Conservation (phyloP, 1,139 yeast genomes). For the Saccharomycopsis hybrid region DNA sequence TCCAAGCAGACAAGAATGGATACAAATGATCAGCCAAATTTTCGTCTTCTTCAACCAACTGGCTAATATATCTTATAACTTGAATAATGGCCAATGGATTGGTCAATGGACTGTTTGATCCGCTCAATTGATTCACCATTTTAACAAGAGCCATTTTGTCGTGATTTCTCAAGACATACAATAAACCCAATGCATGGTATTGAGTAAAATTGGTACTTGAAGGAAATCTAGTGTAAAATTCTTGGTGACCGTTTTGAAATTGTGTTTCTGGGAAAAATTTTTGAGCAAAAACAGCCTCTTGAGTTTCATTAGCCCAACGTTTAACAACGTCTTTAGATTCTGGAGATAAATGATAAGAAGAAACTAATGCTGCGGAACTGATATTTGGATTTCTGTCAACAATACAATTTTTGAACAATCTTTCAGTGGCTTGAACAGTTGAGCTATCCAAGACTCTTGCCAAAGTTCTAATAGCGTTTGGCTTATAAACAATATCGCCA, state of each 20-base stretch:
- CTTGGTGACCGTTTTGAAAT: slow-evolving; percentile 30
- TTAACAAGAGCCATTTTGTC: slow-evolving; percentile 94
- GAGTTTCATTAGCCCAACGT: slow-evolving; percentile 89
- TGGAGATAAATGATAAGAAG: slow-evolving; percentile 85
- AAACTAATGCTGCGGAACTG: slow-evolving; percentile 86
- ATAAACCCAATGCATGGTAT: slow-evolving; percentile 89
- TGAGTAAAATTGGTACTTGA: slow-evolving; percentile 78
- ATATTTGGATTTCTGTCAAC: slow-evolving; percentile 87
- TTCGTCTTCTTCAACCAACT: slow-evolving; percentile 52
- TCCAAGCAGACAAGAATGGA: slow-evolving; percentile 63
- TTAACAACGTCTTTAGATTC: slow-evolving; percentile 87
- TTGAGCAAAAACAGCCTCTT: slow-evolving; percentile 71
- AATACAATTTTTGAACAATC: slow-evolving; percentile 86
- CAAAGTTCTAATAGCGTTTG: slow-evolving; percentile 90
- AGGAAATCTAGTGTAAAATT: slow-evolving; percentile 42
- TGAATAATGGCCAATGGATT: slow-evolving; percentile 78
- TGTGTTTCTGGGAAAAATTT: slow-evolving; percentile 60
- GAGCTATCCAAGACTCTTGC: slow-evolving; percentile 86
- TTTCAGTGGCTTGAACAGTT: slow-evolving; percentile 90
- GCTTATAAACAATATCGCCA: slow-evolving; percentile 79
- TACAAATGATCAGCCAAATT: slow-evolving; percentile 42
- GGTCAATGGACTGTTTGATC: slow-evolving; percentile 50
- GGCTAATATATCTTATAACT: slow-evolving; percentile 75
- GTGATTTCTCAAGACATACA: slow-evolving; percentile 82
- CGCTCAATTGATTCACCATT: slow-evolving; percentile 72